Evolutionary conservation across 1,284 basidiomycete species (phyloP).

Genomic region (Somion occarium): DNA sequence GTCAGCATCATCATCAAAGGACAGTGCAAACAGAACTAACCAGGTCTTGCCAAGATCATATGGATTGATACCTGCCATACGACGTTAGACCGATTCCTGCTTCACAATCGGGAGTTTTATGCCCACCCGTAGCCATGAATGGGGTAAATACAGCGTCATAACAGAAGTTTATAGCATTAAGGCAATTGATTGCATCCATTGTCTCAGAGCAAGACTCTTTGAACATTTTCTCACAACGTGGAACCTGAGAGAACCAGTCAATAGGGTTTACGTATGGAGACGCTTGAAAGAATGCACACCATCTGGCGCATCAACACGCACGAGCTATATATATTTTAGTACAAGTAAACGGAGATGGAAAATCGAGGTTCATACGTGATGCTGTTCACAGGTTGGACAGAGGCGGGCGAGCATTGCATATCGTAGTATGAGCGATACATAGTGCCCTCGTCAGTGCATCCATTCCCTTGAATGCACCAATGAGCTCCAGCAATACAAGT

Average conservation of each 20-base stretch:
- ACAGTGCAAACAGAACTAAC: constrained; percentile 10
- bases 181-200: constrained; percentile 37
- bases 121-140: constrained; percentile 12
- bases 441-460: constrained; percentile 12
- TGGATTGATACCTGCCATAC: constrained; percentile 17
- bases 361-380: constrained; percentile 11
- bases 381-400: constrained; percentile 9
- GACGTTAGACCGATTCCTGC: too few species aligned
- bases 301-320: constrained; percentile 14
- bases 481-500: background rate
- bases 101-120: constrained; percentile 2
- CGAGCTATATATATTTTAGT: constrained; percentile 1
- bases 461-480: constrained; percentile 10
- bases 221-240: constrained; percentile 26
- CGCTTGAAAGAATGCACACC: constrained; percentile 2
- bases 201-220: constrained; percentile 26
- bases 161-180: constrained; percentile 37
- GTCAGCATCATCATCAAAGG: background rate
- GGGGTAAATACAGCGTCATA: constrained; percentile 12
- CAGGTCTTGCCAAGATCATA: constrained; percentile 25
- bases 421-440: constrained; percentile 16
- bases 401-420: constrained; percentile 13
- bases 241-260: constrained; percentile 15
- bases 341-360: background rate
- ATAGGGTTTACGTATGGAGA: too few species aligned